Base-by-base conservation (phyloP, 2,329 filamentous ascomycete species). In the Rutstroemia sp. region DNA sequence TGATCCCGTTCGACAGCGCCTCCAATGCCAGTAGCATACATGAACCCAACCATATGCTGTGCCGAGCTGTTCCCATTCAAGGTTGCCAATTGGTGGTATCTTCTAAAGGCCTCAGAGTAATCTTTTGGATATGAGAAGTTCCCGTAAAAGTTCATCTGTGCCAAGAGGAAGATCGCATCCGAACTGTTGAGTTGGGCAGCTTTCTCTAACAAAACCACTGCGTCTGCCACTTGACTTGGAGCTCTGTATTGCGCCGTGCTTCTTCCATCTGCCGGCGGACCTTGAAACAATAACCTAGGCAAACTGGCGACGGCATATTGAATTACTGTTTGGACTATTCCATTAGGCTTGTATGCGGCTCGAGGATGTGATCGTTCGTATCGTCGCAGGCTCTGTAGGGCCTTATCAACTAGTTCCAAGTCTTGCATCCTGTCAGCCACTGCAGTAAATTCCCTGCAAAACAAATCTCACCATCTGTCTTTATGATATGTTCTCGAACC, bases 91-190 rank as follows among this genome's bases (percentile, higher is more conserved):
- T 85, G 78, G 60, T 88, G 78, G 72, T 97, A 99, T 74, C 89
- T 81, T 62, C 81, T 77, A 69, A 95, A 96, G 0, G 94, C 89
- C 48, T 82, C 78, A 34, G 81, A 77, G 64, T 96, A 90, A 69
- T 96, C 84, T 61, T 86, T 81, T 1, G 92, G 92, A 67, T 96
- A 81, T 21, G 89, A 88, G 72, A 87, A 95, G 72, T 97, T 96
- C 69, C 94, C 94, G 67, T 94, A 91, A 72, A 97, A 97, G 75
- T 95, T 96, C 79, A 99, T 86, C 70, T 99, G 89, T 17, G 89
- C 94, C 23, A 99, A 79, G 16, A 95, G 77, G 68, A 87, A 96
- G 47, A 97, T 82, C 5, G 94, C 94, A 70, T 99, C 92, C 2
- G 89, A 80, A 68, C 90, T 78, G 45, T 70, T 64, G 45, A 76